Evolutionary conservation across 2,329 filamentous ascomycete species (phyloP).

Genomic region (Pseudocercospora fuligena): DNA sequence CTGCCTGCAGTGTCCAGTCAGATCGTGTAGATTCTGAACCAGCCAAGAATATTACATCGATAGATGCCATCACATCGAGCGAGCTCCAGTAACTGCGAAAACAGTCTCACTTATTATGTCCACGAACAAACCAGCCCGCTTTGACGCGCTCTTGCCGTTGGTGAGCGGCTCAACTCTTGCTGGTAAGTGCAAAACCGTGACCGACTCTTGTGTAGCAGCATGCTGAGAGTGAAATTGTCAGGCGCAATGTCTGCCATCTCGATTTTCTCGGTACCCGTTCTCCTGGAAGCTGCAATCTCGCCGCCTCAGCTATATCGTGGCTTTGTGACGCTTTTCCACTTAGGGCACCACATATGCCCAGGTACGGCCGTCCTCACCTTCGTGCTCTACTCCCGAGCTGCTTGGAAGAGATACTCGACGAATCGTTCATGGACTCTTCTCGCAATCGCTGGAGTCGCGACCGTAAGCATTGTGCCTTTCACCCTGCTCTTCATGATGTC

Average conservation of each 20-base stretch:
- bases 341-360: background rate
- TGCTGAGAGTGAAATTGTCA: background rate
- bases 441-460: background rate
- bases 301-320: background rate
- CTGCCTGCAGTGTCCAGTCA: no score
- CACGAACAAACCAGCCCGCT: background rate
- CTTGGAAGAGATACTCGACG: background rate
- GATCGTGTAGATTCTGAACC: no score
- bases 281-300: background rate
- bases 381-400: background rate
- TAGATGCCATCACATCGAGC: no score
- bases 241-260: constrained; percentile 1
- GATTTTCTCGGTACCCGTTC: background rate
- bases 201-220: background rate
- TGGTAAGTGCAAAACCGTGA: background rate
- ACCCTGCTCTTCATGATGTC: constrained; percentile 3
- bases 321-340: background rate
- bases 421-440: background rate
- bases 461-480: background rate
- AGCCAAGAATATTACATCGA: no score
- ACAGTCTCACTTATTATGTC: background rate
- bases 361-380: background rate
- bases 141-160: background rate
- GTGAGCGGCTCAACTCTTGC: background rate
- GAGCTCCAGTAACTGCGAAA: no score